Base-by-base conservation (phyloP, 352 stramenopile genomes). In the Pythium aristosporum region DNA sequence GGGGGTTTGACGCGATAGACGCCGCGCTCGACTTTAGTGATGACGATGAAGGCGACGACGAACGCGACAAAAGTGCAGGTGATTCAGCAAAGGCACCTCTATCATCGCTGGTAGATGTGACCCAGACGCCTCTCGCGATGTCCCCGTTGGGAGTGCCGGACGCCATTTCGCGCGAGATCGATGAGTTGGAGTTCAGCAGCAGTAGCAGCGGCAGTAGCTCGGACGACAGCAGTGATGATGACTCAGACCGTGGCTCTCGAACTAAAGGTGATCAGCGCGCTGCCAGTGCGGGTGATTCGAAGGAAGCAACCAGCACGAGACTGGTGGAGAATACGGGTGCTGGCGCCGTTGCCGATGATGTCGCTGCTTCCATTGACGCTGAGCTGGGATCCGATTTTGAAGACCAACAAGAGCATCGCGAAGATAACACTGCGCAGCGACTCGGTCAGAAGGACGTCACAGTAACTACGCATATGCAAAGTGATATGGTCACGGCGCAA, bases 331-430 rank as follows among this genome's bases (percentile, higher is more conserved):
- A 42, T 30, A 8, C 11, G 23, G 16, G 15, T 15, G 5, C 11
- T 18, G 32, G 9, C 46, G 23, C 8, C 47, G 34, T 42, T 12
- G n/a, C 37, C 23, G 25, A 32, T 10, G 7, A 20, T 9, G 12
- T 44, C 8, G 30, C 47, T 44, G 23, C 42, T 41, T 41, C 54
- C 20, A 57, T 85, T 21, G 76, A 85, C 34, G 72, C 73, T 30
- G 72, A 74, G 18, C 55, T 86, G 56, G 77, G 71, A 10, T 65
- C 65, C 12, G 71, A 63, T 43, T 68, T 73, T 0, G 71, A 69
- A 1, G 46, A 47, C 28, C 32, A 57, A 10, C 23, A 15, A 50
- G 23, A 41, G 28, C 15, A 4, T 23, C 12, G 5, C 13, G 28
- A 25, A 39, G 28, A 54, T 23, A 0, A 5, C 16, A 5, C 20